These are phyloP conservation scores for Comarum palustre DNA, from an alignment of 306 rosid genomes.

Conservation along the genomic window DNA sequence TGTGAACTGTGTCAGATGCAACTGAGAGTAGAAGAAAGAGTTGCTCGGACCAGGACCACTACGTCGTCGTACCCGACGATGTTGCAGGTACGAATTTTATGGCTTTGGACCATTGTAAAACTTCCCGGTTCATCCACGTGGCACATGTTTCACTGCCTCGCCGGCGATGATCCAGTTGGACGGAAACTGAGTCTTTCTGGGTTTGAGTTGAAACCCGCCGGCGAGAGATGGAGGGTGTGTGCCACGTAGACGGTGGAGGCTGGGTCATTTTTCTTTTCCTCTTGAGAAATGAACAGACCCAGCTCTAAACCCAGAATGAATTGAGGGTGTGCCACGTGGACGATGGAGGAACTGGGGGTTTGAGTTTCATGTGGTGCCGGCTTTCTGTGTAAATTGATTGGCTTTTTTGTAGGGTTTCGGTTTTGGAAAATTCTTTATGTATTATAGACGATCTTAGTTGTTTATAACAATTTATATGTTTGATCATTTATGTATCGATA, in stretches of 20 bases:
- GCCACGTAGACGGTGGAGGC: conserved; percentile 38
- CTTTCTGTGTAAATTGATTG: neutral
- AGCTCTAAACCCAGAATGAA: too few relatives aligned
- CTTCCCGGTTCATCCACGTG: conserved; percentile 2
- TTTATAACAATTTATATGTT: too few relatives aligned
- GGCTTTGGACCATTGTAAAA: neutral
- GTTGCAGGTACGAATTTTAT: conserved; percentile 47
- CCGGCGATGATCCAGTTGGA: conserved; percentile 29
- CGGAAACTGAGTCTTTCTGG: neutral
- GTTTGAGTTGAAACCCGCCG: neutral
- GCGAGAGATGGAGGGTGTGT: neutral
- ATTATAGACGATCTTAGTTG: too few relatives aligned
- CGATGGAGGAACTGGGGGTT: conserved; percentile 3
- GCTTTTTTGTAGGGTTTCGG: conserved; percentile 5
- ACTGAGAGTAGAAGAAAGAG: conserved; percentile 58
- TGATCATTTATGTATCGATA: too few relatives aligned
- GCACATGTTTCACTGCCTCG: conserved; percentile 5
- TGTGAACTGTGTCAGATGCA: conserved; percentile 28
- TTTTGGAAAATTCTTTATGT: too few relatives aligned
- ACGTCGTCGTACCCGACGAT: conserved; percentile 45
- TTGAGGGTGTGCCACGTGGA: conserved; percentile 38
- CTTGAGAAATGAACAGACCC: too few relatives aligned
- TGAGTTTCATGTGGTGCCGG: neutral
- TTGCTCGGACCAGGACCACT: conserved; percentile 61
- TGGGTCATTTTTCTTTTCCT: neutral